Percentiles rank a stretch among this genome's conserved stretches.
These are phyloP conservation scores for Pseudogymnoascus destructans DNA, from an alignment of 2,329 filamentous ascomycete species.

Conservation along the genomic window DNA sequence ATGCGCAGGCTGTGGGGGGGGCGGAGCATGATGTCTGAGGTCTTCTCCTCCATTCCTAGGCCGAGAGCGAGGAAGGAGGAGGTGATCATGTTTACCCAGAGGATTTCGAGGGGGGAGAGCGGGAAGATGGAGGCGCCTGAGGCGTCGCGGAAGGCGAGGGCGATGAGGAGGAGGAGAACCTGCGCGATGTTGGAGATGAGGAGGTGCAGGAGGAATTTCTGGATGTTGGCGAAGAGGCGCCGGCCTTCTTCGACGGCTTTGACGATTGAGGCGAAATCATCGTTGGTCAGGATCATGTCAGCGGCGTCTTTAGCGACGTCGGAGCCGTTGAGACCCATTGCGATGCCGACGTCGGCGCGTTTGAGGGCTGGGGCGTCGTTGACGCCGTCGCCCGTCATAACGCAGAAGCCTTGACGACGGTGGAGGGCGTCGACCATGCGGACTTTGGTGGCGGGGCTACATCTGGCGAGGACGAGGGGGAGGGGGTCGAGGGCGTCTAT, in stretches of 20 bases:
- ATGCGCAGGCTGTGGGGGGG: constrained; percentile 47
- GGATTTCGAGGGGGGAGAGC: constrained; percentile 57
- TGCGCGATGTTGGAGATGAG: constrained; percentile 59
- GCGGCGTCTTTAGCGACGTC: constrained; percentile 71
- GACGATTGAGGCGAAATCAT: constrained; percentile 74
- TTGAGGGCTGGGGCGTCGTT: constrained; percentile 64
- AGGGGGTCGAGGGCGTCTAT: constrained; percentile 48
- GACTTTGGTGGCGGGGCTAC: constrained; percentile 59
- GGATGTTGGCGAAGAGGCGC: constrained; percentile 59
- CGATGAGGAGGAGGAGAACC: constrained; percentile 54
- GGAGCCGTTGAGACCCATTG: constrained; percentile 58
- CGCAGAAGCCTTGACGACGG: constrained; percentile 52
- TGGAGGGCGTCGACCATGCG: constrained; percentile 64
- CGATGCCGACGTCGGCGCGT: constrained; percentile 61
- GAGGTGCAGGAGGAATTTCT: constrained; percentile 56
- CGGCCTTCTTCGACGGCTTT: constrained; percentile 60
- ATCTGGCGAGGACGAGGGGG: constrained; percentile 56
- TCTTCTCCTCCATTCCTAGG: constrained; percentile 56
- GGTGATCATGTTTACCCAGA: constrained; percentile 66
- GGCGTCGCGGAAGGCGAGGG: constrained; percentile 53
- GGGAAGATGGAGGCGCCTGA: constrained; percentile 51
- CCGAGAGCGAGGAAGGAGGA: constrained; percentile 60
- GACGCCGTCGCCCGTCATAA: constrained; percentile 65
- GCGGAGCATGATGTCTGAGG: constrained; percentile 52
- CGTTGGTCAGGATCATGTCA: constrained; percentile 78